Conservation (phyloP, 441 rosid species). For the Viola pubescens region DNA sequence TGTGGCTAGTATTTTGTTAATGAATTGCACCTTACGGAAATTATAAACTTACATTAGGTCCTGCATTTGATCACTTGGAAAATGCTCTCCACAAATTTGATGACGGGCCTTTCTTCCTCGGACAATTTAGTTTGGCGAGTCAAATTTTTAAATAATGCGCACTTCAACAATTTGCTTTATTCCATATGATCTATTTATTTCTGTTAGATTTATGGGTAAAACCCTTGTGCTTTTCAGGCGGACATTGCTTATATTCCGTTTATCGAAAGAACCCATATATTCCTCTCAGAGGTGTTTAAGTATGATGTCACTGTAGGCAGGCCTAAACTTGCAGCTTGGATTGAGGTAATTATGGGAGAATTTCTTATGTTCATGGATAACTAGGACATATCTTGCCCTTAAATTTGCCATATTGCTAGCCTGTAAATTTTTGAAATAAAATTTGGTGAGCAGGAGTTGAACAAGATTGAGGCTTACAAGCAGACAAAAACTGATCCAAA, state of each 20-base stretch:
- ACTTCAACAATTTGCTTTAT: neutral
- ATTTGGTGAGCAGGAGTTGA: conserved; percentile 46
- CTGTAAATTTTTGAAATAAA: too few relatives aligned
- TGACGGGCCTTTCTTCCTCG: conserved; percentile 88
- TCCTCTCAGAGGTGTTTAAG: conserved; percentile 40
- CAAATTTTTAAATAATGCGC: neutral
- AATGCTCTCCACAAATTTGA: conserved; percentile 51
- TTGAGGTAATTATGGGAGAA: conserved; percentile 37
- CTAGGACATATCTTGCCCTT: neutral
- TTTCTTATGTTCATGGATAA: neutral
- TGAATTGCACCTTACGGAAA: neutral
- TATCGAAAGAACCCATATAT: conserved; percentile 51
- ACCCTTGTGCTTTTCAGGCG: conserved; percentile 33
- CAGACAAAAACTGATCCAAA: conserved; percentile 56
- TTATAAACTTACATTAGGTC: conserved; percentile 29
- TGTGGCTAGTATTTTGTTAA: neutral
- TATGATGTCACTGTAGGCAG: conserved; percentile 61
- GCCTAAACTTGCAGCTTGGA: conserved; percentile 70
- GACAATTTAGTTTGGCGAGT: conserved; percentile 64
- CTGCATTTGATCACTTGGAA: conserved; percentile 69
- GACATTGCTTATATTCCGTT: conserved; percentile 71
- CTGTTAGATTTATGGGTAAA: neutral
- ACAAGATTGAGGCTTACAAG: conserved; percentile 64
- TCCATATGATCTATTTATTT: neutral
- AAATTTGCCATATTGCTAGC: neutral